phyloP scores from a whole-genome alignment of 208 protist species.

The Porcisia deanei region DNA sequence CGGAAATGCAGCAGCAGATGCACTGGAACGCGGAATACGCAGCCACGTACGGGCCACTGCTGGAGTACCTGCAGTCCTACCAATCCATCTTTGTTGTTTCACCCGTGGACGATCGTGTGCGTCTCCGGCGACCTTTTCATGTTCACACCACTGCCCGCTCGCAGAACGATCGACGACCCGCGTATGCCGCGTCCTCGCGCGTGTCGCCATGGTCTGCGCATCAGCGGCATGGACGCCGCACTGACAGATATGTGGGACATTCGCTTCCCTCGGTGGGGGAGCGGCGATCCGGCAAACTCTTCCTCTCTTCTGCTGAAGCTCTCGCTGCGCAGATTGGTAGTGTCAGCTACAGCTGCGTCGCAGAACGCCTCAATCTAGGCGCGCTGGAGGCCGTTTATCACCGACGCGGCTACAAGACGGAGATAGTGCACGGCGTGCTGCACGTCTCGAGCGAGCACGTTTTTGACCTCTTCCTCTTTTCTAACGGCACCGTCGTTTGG shows the following conservation, averaged over 20 bases:
- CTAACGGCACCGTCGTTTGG: slow-evolving; percentile 71
- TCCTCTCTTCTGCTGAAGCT: slow-evolving; percentile 29
- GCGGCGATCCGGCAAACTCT: slow-evolving; percentile 20
- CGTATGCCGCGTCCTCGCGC: not conserved
- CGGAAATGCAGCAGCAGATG: slow-evolving; percentile 44
- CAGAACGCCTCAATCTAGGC: slow-evolving; percentile 45
- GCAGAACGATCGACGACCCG: slow-evolving; percentile 1
- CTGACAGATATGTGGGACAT: not conserved
- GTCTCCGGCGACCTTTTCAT: slow-evolving; percentile 39
- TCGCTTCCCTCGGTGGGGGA: slow-evolving; percentile 15
- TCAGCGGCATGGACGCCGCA: slow-evolving; percentile 13
- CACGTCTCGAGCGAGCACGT: slow-evolving; percentile 46
- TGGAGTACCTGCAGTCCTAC: slow-evolving; percentile 73
- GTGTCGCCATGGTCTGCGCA: slow-evolving; percentile 3
- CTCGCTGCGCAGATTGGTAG: slow-evolving; percentile 62
- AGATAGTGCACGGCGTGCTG: slow-evolving; percentile 48
- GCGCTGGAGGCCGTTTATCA: slow-evolving; percentile 49
- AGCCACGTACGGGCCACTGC: slow-evolving; percentile 47
- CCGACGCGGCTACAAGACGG: slow-evolving; percentile 53
- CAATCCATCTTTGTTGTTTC: slow-evolving; percentile 82
- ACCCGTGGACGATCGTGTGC: slow-evolving; percentile 65
- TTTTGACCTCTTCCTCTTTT: slow-evolving; percentile 73
- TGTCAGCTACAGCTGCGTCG: slow-evolving; percentile 65
- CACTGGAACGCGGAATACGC: slow-evolving; percentile 51
- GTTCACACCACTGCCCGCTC: slow-evolving; percentile 12